Base-by-base conservation (phyloP, 108 stramenopile genomes). In the Licmophora abbreviata region DNA sequence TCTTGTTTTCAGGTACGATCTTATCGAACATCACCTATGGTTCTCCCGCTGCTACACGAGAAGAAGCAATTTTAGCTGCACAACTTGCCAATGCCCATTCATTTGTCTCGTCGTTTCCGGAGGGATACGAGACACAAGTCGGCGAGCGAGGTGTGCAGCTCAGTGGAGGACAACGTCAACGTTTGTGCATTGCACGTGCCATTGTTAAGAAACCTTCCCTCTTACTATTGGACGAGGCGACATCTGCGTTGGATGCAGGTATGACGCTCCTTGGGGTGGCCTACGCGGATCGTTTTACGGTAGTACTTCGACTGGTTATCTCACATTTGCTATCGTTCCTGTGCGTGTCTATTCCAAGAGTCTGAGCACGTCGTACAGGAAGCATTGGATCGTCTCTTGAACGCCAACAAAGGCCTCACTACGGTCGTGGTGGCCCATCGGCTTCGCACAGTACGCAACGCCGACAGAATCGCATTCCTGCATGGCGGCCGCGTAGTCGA, bases 91-190 rank as follows among this genome's bases (percentile, higher is more conserved):
- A 97, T 57, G 99, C 99, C 1, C 81, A 94, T 56, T 56, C 41
- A 17, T 97, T 97, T 50, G 82, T 97, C 38, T 42, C 46, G 8
- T 29, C 48, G 4, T 77, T 94, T 35, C 85, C 83, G 0, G 68
- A 92, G 44, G 81, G 80, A 27, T 99, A 92, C 63, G 74, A 96
- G 20, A 96, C 95, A 7, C 54, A 74, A 38, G 94, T 93, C 25
- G 96, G 96, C 1, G 92, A 93, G 52, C 58, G 86, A 3, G 94
- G 96, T 14, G 54, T 74, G 20, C 43, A 74, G 56, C 69, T 97
- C 0, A 79, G 75, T 29, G 97, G 99, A 24, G 98, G 97, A 6
- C 95, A 97, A 71, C 92, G 93, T 54, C 97, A 84, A 59, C 79
- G 99, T 9, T 79, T 99, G 43, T 92, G 92, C 6, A 98, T 98